Base-by-base conservation (phyloP, 2,329 filamentous ascomycete species). In the Diaporthe nobilis region DNA sequence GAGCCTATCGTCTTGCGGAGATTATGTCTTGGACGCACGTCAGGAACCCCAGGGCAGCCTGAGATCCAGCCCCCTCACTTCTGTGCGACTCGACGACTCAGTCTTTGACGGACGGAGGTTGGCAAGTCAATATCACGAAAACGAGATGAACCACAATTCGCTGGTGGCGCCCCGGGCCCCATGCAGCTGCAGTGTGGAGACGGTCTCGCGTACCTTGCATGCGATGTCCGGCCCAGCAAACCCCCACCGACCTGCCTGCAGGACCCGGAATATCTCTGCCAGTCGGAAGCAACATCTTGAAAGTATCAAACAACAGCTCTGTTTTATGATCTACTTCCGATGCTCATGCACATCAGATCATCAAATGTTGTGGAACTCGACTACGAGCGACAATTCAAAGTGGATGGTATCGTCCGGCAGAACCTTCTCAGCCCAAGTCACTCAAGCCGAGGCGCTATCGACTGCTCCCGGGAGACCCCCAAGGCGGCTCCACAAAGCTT, bases 141-240 rank as follows among this genome's bases (percentile, higher is more conserved):
- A 65, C 28, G 28, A 49, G 42, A 47, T 49, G 61, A 65, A 25
- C 42, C 61, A 65, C n/a, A 8, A 55, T 55, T 15, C n/a, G 65
- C n/a, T 49, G 31, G 31, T n/a, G 63, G 61, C 34, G 72, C 53
- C 25, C 25, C 42, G 20, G 42, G 47, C 2, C 63, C 44, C 72
- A 42, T 37, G 72, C 10, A 17, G 25, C 7, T 25, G 51, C 53
- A 58, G 61, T 67, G 65, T 55, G 72, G 42, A 57, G 55, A 53
- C 31, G 22, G 28, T 34, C 49, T 58, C 74, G 60, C 34, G 74
- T 75, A 75, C 74, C 74, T 75, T 75, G 51, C 74, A 75, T 75
- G 55, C 47, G 22, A 37, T 51, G 20, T 47, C 34, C 55, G 17
- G 70, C 17, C 28, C 34, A 47, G 49, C 20, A 42, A 12, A n/a